Percentiles rank a stretch among this genome's conserved stretches.
Evolutionary conservation across 2,329 filamentous ascomycete genomes (phyloP).

Genomic region (Cladophialophora exuberans): DNA sequence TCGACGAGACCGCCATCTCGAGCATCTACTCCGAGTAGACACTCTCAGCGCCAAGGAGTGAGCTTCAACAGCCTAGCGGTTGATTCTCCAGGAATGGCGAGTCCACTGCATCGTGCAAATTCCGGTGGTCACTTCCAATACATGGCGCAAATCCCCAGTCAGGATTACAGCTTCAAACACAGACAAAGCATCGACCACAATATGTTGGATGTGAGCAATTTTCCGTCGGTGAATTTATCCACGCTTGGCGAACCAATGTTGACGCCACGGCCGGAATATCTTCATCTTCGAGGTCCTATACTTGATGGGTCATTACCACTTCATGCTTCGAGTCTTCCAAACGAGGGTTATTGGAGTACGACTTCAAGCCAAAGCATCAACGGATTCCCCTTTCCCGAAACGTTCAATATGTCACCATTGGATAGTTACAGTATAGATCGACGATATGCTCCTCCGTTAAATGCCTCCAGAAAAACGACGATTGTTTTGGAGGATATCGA

Average conservation of each 20-base stretch:
- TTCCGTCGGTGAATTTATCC: not conserved
- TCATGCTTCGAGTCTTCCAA: not conserved
- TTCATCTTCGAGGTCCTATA: not conserved
- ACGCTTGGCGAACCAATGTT: not conserved
- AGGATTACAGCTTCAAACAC: not conserved
- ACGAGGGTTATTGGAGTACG: not conserved
- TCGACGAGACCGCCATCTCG: conserved; percentile 6
- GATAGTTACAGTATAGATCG: not conserved
- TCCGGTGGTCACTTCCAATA: not conserved
- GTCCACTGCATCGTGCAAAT: not conserved
- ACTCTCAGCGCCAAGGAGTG: not conserved
- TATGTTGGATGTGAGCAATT: not conserved
- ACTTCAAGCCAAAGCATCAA: not conserved
- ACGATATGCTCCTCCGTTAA: not conserved
- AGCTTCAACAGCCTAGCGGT: not conserved
- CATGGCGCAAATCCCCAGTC: not conserved
- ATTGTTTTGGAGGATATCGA: conserved; percentile 5
- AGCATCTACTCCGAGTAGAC: not conserved
- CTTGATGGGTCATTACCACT: not conserved
- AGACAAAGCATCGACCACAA: not conserved
- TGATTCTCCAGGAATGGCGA: not conserved
- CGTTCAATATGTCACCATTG: conserved; percentile 2
- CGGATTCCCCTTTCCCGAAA: conserved; percentile 3
- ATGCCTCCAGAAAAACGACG: not conserved
- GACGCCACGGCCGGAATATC: conserved; percentile 1